Evolutionary conservation across 768 basidiomycete species (phyloP).

Genomic region (Boletellus ananas): DNA sequence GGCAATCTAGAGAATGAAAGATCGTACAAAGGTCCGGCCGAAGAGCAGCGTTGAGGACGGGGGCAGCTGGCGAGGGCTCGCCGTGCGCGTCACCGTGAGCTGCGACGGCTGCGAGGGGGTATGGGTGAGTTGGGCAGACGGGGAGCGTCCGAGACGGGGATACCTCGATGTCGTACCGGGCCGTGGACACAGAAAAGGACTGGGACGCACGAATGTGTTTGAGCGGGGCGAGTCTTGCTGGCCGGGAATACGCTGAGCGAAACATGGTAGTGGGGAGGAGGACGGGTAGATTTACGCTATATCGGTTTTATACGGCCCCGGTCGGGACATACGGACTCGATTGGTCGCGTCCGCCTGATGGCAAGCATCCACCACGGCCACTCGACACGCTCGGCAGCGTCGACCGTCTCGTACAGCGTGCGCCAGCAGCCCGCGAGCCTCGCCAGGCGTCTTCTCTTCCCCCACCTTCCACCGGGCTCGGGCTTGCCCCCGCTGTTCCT

Average conservation of each 20-base stretch:
- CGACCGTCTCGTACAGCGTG: constrained; percentile 16
- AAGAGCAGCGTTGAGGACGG: constrained; percentile 69
- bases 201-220: constrained; percentile 8
- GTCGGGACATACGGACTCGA: neutral
- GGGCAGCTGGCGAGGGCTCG: constrained; percentile 58
- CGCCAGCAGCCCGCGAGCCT: constrained; percentile 35
- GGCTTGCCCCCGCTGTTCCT: constrained; percentile 54
- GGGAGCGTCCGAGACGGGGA: neutral
- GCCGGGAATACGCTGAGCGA: constrained; percentile 10
- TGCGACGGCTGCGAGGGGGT: constrained; percentile 41
- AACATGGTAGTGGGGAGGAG: constrained; percentile 19
- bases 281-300: neutral
- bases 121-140: neutral
- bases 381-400: constrained; percentile 24
- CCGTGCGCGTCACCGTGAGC: constrained; percentile 47
- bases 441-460: constrained; percentile 63
- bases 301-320: constrained; percentile 24
- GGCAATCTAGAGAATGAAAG: neutral
- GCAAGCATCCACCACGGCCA: constrained; percentile 4
- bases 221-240: constrained; percentile 4
- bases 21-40: constrained; percentile 76
- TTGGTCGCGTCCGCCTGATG: neutral
- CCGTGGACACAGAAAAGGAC: constrained; percentile 10
- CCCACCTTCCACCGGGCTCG: constrained; percentile 39
- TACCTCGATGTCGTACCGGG: constrained; percentile 53